Percentiles rank a stretch among this genome's conserved stretches.
Conservation (phyloP, 1,284 basidiomycete genomes). For the Rhodotorula sp. region DNA sequence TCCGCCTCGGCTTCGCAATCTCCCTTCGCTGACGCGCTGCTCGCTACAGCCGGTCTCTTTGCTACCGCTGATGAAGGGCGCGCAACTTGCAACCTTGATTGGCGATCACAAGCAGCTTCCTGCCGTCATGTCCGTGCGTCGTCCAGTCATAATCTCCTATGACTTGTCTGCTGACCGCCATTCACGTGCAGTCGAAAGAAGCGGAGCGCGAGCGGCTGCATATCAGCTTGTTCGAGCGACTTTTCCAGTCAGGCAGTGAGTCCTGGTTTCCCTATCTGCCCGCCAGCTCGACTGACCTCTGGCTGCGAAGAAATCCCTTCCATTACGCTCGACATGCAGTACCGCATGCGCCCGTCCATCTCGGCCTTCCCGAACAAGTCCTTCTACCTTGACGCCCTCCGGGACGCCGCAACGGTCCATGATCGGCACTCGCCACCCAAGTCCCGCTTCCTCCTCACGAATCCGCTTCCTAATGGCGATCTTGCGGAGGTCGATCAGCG, state of each 20-base stretch:
- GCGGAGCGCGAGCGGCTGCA: conserved; percentile 70
- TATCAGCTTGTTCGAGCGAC: conserved; percentile 80
- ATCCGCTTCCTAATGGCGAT: neutral
- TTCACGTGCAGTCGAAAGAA: conserved; percentile 54
- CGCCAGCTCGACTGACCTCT: neutral
- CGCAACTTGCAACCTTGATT: conserved; percentile 78
- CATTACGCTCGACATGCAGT: conserved; percentile 86
- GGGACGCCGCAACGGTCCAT: conserved; percentile 59
- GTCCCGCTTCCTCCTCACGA: conserved; percentile 47
- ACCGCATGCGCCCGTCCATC: conserved; percentile 90
- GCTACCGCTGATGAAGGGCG: conserved; percentile 86
- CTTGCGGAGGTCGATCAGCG: neutral
- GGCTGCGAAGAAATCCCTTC: conserved; percentile 60
- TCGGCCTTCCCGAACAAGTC: conserved; percentile 78
- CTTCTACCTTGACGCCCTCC: conserved; percentile 64
- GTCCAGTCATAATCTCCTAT: conserved; percentile 10
- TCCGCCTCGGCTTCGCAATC: fast-evolving
- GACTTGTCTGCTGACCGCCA: neutral
- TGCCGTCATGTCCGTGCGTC: conserved; percentile 66
- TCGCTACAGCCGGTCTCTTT: conserved; percentile 63
- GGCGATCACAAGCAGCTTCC: conserved; percentile 97
- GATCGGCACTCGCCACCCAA: conserved; percentile 53
- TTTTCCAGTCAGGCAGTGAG: conserved; percentile 74
- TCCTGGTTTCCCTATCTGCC: conserved; percentile 14
- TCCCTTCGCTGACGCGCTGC: neutral